These are phyloP conservation scores for Acorus calamus DNA, from an alignment of 106 monocot genomes.

Conservation along the genomic window DNA sequence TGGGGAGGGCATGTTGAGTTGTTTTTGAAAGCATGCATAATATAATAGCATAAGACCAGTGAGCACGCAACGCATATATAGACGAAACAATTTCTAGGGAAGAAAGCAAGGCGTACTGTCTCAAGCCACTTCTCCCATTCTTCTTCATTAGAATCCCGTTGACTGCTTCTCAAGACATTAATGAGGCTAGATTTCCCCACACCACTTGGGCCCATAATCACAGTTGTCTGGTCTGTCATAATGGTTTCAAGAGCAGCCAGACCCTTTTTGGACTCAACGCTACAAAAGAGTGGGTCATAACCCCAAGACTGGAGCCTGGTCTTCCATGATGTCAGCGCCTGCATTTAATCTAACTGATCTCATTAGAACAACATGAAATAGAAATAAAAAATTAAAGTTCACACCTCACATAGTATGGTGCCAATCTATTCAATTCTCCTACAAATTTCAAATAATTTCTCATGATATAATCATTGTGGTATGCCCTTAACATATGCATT, in stretches of 20 bases:
- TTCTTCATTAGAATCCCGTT: slow-evolving; percentile 16
- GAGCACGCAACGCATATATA: too few relatives aligned
- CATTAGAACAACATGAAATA: neutral
- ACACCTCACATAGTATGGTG: too few relatives aligned
- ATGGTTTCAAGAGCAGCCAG: slow-evolving; percentile 40
- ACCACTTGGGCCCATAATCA: slow-evolving; percentile 91
- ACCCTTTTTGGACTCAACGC: slow-evolving; percentile 62
- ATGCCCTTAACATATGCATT: too few relatives aligned
- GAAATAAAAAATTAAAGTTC: too few relatives aligned
- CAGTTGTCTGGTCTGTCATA: slow-evolving; percentile 71
- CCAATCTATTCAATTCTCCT: too few relatives aligned
- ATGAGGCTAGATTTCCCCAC: slow-evolving; percentile 98
- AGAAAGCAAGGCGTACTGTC: neutral
- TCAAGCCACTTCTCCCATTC: slow-evolving; percentile 28
- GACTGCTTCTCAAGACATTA: slow-evolving; percentile 60
- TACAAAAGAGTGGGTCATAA: slow-evolving; percentile 82
- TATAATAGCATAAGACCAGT: too few relatives aligned
- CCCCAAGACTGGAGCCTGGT: slow-evolving; percentile 74
- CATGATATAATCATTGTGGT: too few relatives aligned
- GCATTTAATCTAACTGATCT: slow-evolving; percentile 13
- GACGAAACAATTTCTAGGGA: neutral
- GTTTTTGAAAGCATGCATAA: too few relatives aligned
- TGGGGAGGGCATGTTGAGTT: too few relatives aligned
- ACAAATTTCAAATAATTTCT: too few relatives aligned
- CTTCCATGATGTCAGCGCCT: slow-evolving; percentile 60